These are phyloP conservation scores for Coemansia sp. DNA, from an alignment of 192 early-diverging fungal species.

Conservation along the genomic window DNA sequence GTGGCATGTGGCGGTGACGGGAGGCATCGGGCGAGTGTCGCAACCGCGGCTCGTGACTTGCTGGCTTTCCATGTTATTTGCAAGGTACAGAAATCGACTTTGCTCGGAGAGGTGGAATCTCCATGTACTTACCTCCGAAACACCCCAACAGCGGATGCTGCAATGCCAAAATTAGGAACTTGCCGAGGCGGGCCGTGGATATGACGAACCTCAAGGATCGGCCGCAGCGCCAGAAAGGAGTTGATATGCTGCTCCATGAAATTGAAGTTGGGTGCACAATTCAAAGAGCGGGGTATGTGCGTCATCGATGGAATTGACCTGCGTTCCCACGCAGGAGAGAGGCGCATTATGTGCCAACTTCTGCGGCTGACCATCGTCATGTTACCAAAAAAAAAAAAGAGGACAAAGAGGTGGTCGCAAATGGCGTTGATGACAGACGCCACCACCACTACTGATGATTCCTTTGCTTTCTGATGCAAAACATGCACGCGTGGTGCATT, in stretches of 20 bases:
- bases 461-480: constrained; percentile 3
- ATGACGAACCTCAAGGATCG: background rate
- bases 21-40: background rate
- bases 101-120: background rate
- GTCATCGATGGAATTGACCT: constrained; percentile 3
- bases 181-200: background rate
- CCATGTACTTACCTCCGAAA: background rate
- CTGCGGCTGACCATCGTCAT: constrained; percentile 4
- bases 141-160: background rate
- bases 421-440: background rate
- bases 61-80: background rate
- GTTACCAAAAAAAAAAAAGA: background rate
- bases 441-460: background rate
- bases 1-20: background rate
- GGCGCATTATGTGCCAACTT: background rate
- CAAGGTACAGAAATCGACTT: background rate
- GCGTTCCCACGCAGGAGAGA: background rate
- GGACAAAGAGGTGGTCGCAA: background rate
- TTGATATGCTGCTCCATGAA: constrained; percentile 3
- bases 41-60: background rate
- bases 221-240: background rate
- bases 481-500: background rate
- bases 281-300: background rate
- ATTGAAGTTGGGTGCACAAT: background rate
- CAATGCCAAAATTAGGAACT: background rate